Evolutionary conservation across 495 filamentous ascomycete species (phyloP).

Genomic region (Oidiodendron maius): DNA sequence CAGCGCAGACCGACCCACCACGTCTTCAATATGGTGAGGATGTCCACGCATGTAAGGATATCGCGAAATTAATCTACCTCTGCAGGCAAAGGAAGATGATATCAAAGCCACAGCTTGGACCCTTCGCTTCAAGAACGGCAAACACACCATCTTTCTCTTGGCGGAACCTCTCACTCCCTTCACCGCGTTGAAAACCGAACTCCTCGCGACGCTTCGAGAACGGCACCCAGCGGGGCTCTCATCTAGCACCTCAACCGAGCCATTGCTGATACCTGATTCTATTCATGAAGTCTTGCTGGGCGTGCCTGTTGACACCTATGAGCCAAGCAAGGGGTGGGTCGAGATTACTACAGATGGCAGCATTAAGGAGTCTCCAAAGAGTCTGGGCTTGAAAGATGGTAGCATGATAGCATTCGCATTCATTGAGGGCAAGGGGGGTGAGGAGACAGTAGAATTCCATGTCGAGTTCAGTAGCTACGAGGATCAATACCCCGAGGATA

Average conservation of each 20-base stretch:
- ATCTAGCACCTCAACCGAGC: not conserved
- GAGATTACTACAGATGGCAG: constrained; percentile 24
- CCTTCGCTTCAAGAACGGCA: constrained; percentile 73
- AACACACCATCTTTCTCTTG: constrained; percentile 70
- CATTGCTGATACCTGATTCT: constrained; percentile 13
- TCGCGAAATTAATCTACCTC: not conserved
- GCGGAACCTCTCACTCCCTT: constrained; percentile 57
- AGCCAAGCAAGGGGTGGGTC: constrained; percentile 53
- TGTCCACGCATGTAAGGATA: too few species aligned
- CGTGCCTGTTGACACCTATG: constrained; percentile 45
- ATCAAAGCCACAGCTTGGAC: constrained; percentile 41
- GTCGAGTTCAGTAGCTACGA: constrained; percentile 16
- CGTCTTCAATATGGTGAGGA: not conserved
- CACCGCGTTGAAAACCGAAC: constrained; percentile 51
- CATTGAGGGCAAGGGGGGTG: constrained; percentile 2
- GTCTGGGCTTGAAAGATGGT: constrained; percentile 22
- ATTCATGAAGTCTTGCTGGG: constrained; percentile 35
- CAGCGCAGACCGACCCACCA: too few species aligned
- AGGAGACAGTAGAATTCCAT: constrained; percentile 4
- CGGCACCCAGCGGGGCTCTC: constrained; percentile 40
- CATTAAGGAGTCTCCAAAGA: constrained; percentile 11
- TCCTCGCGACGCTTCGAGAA: constrained; percentile 49
- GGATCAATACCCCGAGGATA: not conserved
- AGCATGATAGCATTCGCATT: constrained; percentile 19
- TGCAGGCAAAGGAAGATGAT: constrained; percentile 1